Evolutionary conservation across 2,329 filamentous ascomycete species (phyloP).

Genomic region (Diaporthe citri): DNA sequence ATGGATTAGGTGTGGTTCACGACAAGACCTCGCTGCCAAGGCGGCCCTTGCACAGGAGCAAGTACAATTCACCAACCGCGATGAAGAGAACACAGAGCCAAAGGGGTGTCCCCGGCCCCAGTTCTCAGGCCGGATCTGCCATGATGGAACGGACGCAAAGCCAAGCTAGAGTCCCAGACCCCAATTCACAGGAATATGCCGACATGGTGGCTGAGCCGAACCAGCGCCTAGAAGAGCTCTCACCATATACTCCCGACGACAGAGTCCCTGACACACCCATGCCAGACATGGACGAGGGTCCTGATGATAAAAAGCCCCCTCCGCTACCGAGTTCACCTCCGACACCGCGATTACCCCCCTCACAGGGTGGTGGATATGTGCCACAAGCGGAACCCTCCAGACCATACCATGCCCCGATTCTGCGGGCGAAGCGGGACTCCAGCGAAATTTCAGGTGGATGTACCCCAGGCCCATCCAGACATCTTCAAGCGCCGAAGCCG

Average conservation of each 20-base stretch:
- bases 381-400: not conserved
- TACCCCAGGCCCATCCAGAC: not conserved
- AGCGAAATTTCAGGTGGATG: conserved; percentile 8
- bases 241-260: not conserved
- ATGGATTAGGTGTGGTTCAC: not conserved
- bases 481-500: not conserved
- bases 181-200: not conserved
- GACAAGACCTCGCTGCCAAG: not conserved
- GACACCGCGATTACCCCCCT: not conserved
- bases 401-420: too few relatives aligned
- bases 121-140: too few relatives aligned
- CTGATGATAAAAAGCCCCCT: too few relatives aligned
- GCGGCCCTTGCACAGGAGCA: too few relatives aligned
- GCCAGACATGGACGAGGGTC: not conserved
- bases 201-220: not conserved
- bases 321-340: not conserved
- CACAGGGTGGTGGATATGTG: not conserved
- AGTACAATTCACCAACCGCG: not conserved
- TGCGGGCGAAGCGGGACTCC: not conserved
- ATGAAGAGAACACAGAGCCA: not conserved
- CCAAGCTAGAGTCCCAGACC: too few relatives aligned
- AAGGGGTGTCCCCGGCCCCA: not conserved
- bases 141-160: not conserved
- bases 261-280: not conserved
- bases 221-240: not conserved